Conservation (phyloP, 75 land plant species). For the Sequoia sempervirens region DNA sequence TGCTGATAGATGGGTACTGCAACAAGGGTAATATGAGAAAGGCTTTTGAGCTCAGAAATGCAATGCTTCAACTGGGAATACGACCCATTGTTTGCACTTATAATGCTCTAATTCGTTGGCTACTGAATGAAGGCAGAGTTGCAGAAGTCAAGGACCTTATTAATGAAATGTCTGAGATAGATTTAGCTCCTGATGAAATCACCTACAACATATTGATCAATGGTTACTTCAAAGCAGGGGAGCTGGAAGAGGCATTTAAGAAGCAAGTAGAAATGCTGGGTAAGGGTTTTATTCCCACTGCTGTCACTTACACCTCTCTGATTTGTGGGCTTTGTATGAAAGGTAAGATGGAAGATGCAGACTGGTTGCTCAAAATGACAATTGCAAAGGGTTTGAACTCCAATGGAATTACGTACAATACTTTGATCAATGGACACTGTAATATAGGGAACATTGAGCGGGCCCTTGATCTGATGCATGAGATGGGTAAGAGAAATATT, state of each 20-base stretch:
- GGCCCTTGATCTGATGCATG: slow-evolving; percentile 50
- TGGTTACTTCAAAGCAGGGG: slow-evolving; percentile 55
- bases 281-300: slow-evolving; percentile 20
- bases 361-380: slow-evolving; percentile 45
- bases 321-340: slow-evolving; percentile 51
- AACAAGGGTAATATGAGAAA: slow-evolving; percentile 26
- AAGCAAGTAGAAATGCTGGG: neutral
- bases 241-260: slow-evolving; percentile 38
- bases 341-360: slow-evolving; percentile 40
- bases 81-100: slow-evolving; percentile 51
- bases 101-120: slow-evolving; percentile 51
- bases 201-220: slow-evolving; percentile 40
- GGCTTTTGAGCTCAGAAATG: slow-evolving; percentile 47
- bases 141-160: slow-evolving; percentile 35
- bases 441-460: slow-evolving; percentile 47
- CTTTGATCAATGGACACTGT: slow-evolving; percentile 71
- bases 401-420: slow-evolving; percentile 62
- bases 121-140: slow-evolving; percentile 47
- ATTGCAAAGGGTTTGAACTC: slow-evolving; percentile 29
- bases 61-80: slow-evolving; percentile 51
- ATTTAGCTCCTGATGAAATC: neutral
- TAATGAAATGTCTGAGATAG: neutral
- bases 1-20: slow-evolving; percentile 60
- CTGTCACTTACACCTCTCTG: slow-evolving; percentile 10
- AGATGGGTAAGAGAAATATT: slow-evolving; percentile 54